Percentiles rank a stretch among this genome's conserved stretches.
phyloP scores from a whole-genome alignment of 495 filamentous ascomycete genomes.

The Penicillium cataractarum region DNA sequence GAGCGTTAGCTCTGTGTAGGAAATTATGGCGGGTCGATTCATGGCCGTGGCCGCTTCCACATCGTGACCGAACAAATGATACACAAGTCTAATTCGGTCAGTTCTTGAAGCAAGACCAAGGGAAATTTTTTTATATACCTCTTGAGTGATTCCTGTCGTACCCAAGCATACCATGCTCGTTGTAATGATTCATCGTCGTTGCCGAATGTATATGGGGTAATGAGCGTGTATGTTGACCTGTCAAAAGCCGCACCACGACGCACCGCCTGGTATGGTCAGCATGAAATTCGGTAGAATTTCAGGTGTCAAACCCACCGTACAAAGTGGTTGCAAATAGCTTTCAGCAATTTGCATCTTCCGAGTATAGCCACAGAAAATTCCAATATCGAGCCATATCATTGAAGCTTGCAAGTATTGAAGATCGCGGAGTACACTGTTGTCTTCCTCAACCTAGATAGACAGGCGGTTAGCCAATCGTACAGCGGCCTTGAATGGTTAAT shows the following conservation, averaged over 20 bases:
- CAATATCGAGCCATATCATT: conserved; percentile 58
- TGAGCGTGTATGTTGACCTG: conserved; percentile 46
- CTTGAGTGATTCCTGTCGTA: conserved; percentile 51
- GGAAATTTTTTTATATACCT: conserved; percentile 10
- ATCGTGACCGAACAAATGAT: conserved; percentile 59
- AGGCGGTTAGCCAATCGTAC: too few relatives aligned
- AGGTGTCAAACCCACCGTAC: conserved; percentile 42
- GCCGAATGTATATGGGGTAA: conserved; percentile 42
- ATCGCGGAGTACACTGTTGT: conserved; percentile 57
- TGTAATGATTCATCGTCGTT: conserved; percentile 46
- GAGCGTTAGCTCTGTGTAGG: conserved; percentile 61
- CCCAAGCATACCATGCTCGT: conserved; percentile 58
- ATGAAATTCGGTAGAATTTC: too few relatives aligned
- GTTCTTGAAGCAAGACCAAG: background rate
- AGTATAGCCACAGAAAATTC: conserved; percentile 63
- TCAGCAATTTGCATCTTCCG: conserved; percentile 68
- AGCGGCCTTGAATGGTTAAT: background rate
- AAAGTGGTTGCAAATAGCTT: conserved; percentile 52
- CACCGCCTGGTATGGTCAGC: conserved; percentile 20
- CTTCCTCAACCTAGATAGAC: conserved; percentile 49
- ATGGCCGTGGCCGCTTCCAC: conserved; percentile 58
- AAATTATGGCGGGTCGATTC: conserved; percentile 52
- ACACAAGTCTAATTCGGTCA: conserved; percentile 44
- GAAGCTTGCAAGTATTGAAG: conserved; percentile 58
- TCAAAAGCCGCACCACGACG: conserved; percentile 38